Percentiles rank a stretch among this genome's conserved stretches.
phyloP scores from a whole-genome alignment of 2,329 filamentous ascomycete genomes.

The Ophioceras dolichostomum region DNA sequence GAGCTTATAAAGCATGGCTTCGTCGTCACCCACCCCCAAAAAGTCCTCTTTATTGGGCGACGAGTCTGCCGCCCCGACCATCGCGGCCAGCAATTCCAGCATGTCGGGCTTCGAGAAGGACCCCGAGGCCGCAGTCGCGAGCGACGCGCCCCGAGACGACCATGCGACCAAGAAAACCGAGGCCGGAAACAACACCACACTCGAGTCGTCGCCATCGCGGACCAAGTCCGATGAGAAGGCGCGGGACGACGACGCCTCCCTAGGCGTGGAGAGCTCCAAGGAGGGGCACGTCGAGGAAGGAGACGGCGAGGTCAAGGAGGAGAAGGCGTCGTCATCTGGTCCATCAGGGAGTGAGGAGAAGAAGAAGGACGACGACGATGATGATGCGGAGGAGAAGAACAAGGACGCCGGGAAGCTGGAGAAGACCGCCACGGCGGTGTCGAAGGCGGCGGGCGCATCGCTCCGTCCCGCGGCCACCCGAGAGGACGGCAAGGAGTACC shows the following conservation, averaged over 20 bases:
- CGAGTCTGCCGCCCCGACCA: constrained; percentile 1
- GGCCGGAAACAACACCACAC: too few relatives aligned
- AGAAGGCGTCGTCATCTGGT: too few relatives aligned
- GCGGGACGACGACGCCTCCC: neutral
- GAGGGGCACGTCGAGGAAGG: neutral
- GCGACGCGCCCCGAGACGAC: neutral
- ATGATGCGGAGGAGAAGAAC: neutral
- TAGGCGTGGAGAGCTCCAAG: neutral
- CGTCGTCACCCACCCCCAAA: too few relatives aligned
- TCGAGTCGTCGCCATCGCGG: neutral
- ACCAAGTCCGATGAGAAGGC: neutral
- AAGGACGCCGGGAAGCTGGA: constrained; percentile 9
- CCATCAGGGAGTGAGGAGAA: neutral
- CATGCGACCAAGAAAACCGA: too few relatives aligned
- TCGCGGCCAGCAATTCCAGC: constrained; percentile 3
- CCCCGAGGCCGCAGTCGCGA: neutral
- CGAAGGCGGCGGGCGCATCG: constrained; percentile 9
- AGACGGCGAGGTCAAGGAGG: neutral
- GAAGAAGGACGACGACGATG: neutral
- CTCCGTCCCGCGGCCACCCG: constrained; percentile 16
- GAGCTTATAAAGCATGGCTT: too few relatives aligned
- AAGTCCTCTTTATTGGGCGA: neutral
- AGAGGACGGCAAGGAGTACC: constrained; percentile 25
- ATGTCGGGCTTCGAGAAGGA: constrained; percentile 1
- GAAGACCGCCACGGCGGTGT: constrained; percentile 13